Percentiles rank a stretch among this genome's conserved stretches.
These are phyloP conservation scores for Camptophora hylomeconis DNA, from an alignment of 2,329 filamentous ascomycete genomes.

Conservation along the genomic window DNA sequence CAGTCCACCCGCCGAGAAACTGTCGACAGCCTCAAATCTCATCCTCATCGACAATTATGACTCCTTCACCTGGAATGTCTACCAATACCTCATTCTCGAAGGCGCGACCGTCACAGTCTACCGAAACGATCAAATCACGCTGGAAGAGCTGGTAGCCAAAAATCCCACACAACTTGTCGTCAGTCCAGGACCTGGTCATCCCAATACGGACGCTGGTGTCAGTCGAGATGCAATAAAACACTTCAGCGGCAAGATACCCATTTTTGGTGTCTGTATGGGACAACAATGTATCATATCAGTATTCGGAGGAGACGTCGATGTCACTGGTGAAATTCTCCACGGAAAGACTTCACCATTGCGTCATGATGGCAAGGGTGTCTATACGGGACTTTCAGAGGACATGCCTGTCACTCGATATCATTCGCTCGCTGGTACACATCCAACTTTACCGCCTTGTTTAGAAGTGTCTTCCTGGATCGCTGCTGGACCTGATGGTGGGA, in stretches of 20 bases:
- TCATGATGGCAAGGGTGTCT: conserved; percentile 88
- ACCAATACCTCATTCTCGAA: conserved; percentile 95
- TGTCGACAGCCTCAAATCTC: conserved; percentile 75
- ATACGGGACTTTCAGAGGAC: conserved; percentile 63
- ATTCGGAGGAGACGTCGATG: conserved; percentile 81
- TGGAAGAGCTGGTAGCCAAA: conserved; percentile 70
- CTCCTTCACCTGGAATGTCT: conserved; percentile 98
- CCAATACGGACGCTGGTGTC: conserved; percentile 78
- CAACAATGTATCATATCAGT: conserved; percentile 96
- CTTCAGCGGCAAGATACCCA: conserved; percentile 87
- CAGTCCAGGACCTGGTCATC: conserved; percentile 90
- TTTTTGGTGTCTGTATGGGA: conserved; percentile 98
- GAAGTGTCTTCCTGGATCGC: conserved; percentile 86
- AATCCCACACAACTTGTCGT: conserved; percentile 89
- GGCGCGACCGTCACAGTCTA: conserved; percentile 81
- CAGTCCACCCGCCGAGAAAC: conserved; percentile 57
- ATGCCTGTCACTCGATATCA: conserved; percentile 91
- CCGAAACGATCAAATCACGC: conserved; percentile 79
- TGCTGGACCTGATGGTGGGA: conserved; percentile 58
- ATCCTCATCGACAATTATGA: conserved; percentile 98
- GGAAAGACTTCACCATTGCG: conserved; percentile 87
- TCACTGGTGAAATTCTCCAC: conserved; percentile 90
- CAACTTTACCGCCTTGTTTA: conserved; percentile 71
- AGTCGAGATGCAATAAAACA: conserved; percentile 83
- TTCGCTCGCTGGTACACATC: conserved; percentile 82